Evolutionary conservation across 306 rosid genomes (phyloP).

Genomic region (Arachis stenosperma): DNA sequence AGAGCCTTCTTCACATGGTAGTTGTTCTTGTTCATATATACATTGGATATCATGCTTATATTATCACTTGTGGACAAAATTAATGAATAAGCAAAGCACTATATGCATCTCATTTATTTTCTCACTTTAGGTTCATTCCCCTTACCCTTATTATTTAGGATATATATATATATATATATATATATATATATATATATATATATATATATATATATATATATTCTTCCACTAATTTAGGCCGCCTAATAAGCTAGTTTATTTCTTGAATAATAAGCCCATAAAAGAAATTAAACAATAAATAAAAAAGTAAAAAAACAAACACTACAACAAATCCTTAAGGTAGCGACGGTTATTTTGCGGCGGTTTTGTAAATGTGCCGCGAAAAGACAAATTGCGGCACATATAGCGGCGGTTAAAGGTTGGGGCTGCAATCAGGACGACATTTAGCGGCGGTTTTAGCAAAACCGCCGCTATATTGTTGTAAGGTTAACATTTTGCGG

Average conservation of each 20-base stretch:
- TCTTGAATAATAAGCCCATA: slow-evolving; percentile 8
- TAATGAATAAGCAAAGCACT: slow-evolving; percentile 47
- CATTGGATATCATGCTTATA: neutral
- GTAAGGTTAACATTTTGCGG: no score
- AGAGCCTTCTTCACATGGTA: neutral
- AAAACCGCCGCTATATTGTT: no score
- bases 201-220: no score
- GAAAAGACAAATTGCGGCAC: no score
- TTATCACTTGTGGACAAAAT: slow-evolving; percentile 42
- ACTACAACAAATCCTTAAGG: no score
- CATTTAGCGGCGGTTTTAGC: no score
- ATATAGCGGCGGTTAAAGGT: no score
- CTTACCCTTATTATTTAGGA: slow-evolving; percentile 23
- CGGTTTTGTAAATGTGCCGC: no score
- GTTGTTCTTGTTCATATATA: neutral
- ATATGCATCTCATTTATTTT: slow-evolving; percentile 19
- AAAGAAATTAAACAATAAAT: neutral
- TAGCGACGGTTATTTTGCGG: no score
- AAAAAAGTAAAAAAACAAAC: neutral
- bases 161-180: no score
- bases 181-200: no score
- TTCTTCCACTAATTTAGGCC: neutral
- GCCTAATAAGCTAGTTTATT: slow-evolving; percentile 2
- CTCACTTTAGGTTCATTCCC: slow-evolving; percentile 16
- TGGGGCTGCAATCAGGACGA: no score